Conservation (phyloP, 768 basidiomycete genomes). For the Suillus weaverae region DNA sequence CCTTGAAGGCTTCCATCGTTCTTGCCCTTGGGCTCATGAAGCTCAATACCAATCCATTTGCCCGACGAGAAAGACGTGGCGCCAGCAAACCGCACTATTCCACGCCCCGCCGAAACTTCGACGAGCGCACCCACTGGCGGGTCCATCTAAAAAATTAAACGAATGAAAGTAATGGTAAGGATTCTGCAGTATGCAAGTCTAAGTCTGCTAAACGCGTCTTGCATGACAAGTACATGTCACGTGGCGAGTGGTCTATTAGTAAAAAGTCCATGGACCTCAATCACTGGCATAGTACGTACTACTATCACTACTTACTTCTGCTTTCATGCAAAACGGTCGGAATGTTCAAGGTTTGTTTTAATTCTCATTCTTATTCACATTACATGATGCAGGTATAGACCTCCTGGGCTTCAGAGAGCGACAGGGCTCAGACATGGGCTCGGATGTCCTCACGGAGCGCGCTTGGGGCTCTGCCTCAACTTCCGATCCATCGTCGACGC, state of each 20-base stretch:
- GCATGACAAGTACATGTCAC: neutral
- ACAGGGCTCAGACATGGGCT: conserved; percentile 35
- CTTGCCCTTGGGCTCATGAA: conserved; percentile 84
- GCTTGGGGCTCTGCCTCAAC: conserved; percentile 49
- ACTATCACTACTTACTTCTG: neutral
- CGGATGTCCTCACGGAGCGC: conserved; percentile 58
- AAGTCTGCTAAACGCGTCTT: neutral
- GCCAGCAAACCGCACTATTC: conserved; percentile 85
- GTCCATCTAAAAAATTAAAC: conserved; percentile 27
- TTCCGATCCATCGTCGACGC: conserved; percentile 49
- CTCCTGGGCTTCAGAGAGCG: conserved; percentile 18
- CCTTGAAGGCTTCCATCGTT: conserved; percentile 91
- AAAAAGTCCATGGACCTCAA: neutral
- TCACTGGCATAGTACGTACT: neutral
- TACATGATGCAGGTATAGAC: conserved; percentile 21
- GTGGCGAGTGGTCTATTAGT: neutral
- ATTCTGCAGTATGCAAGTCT: neutral
- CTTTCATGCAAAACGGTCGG: conserved; percentile 32
- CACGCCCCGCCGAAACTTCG: conserved; percentile 75
- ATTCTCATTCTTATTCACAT: conserved; percentile 8
- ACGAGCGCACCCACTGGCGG: conserved; percentile 73
- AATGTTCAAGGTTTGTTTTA: conserved; percentile 21
- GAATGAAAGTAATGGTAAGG: neutral
- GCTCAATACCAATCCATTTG: conserved; percentile 94
- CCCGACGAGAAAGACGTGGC: conserved; percentile 81